Percentiles rank a stretch among this genome's conserved stretches.
Conservation (phyloP, 768 basidiomycete genomes). For the Leccinum uliginosum region DNA sequence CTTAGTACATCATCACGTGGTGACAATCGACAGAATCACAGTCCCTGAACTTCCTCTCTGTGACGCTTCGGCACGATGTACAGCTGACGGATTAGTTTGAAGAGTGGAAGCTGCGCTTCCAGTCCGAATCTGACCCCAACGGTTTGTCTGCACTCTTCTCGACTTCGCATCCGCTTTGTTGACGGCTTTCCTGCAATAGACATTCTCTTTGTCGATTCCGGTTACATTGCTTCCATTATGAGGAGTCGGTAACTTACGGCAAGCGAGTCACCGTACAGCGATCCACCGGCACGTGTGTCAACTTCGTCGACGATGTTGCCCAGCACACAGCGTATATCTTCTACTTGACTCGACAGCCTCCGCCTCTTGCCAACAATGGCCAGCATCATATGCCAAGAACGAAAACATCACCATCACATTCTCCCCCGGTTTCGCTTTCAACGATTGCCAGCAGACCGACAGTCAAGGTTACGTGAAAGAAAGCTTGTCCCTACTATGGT, state of each 20-base stretch:
- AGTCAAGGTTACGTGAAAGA: no score
- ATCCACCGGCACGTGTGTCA: no score
- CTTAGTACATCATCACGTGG: conserved; percentile 2
- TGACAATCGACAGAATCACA: conserved; percentile 22
- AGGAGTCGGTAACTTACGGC: no score
- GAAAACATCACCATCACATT: background rate
- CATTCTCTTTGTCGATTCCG: conserved; percentile 54
- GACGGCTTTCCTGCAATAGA: conserved; percentile 35
- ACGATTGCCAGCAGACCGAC: no score
- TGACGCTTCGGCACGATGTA: conserved; percentile 58
- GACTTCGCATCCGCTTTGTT: background rate
- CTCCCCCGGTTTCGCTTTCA: background rate
- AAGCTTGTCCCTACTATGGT: no score
- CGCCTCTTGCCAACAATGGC: no score
- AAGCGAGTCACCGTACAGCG: no score
- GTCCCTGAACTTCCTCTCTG: conserved; percentile 63
- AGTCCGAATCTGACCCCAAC: conserved; percentile 52
- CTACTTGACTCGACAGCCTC: no score
- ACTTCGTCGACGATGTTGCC: no score
- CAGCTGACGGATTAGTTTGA: conserved; percentile 54
- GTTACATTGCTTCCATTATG: conserved; percentile 69
- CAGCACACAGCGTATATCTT: no score
- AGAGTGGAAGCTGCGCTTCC: conserved; percentile 63
- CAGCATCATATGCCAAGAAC: background rate
- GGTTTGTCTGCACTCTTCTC: conserved; percentile 38